Conservation (phyloP, 441 rosid genomes). For the Syzygium syzygioides region DNA sequence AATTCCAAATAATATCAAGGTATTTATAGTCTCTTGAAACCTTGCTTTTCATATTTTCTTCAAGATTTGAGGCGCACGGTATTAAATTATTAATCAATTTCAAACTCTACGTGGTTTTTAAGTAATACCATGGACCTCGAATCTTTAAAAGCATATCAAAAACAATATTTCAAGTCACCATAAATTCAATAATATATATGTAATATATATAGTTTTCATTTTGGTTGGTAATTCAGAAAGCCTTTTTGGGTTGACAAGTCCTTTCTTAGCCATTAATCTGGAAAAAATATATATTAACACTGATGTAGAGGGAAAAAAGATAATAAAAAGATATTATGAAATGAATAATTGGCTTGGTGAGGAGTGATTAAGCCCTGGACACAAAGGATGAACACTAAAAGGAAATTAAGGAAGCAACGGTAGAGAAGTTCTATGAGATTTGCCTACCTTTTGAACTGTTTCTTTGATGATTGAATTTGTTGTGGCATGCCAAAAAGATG, state of each 20-base stretch:
- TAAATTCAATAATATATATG: not conserved
- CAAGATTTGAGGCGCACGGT: not conserved
- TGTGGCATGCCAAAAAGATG: not conserved
- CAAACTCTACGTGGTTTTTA: not conserved
- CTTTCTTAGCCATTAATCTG: not conserved
- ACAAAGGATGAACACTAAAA: not conserved
- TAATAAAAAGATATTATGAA: not conserved
- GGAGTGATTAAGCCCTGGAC: not conserved
- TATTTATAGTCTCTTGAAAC: not conserved
- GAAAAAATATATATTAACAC: not conserved
- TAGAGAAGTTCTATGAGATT: not conserved
- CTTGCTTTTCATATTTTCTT: not conserved
- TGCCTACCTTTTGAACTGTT: not conserved
- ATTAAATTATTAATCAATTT: not conserved
- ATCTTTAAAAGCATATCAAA: not conserved
- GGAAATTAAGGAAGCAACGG: not conserved
- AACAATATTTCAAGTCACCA: not conserved
- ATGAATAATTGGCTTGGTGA: not conserved
- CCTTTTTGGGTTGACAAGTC: not conserved
- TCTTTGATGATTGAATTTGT: not conserved
- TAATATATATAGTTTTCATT: not conserved
- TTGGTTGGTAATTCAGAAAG: not conserved
- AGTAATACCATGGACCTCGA: not conserved
- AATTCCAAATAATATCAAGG: not conserved
- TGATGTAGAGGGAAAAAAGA: not conserved